phyloP scores from a whole-genome alignment of 306 rosid species.

The Inga oerstediana region DNA sequence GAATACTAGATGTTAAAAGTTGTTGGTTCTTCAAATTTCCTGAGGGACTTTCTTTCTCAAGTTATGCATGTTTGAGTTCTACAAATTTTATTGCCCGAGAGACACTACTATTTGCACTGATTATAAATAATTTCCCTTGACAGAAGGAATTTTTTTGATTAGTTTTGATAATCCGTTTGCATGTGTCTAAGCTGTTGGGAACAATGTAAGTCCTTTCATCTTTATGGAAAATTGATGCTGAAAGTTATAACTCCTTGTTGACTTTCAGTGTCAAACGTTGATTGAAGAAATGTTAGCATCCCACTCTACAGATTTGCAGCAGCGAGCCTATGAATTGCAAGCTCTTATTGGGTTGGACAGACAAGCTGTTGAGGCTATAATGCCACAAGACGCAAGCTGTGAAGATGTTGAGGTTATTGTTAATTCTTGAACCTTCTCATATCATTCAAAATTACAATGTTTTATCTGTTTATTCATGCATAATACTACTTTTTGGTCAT shows the following conservation, averaged over 20 bases:
- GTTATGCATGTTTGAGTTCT: slow-evolving; percentile 13
- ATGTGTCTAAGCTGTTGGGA: not conserved
- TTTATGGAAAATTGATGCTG: slow-evolving; percentile 19
- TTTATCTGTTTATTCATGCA: not conserved
- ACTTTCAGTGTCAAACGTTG: slow-evolving; percentile 74
- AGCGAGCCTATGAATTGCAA: slow-evolving; percentile 92
- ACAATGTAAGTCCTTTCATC: not conserved
- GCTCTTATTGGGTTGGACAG: slow-evolving; percentile 61
- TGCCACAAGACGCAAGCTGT: slow-evolving; percentile 82
- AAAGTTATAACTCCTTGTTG: slow-evolving; percentile 35
- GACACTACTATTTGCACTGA: slow-evolving; percentile 2
- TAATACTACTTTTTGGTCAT: not conserved
- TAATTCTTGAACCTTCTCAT: slow-evolving; percentile 18
- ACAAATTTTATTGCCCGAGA: not conserved
- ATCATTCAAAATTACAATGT: slow-evolving; percentile 1
- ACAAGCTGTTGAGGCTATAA: slow-evolving; percentile 53
- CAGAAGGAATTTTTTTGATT: not conserved
- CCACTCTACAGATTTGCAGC: slow-evolving; percentile 90
- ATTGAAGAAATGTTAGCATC: slow-evolving; percentile 84
- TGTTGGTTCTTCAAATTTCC: slow-evolving; percentile 10
- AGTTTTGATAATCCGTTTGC: not conserved
- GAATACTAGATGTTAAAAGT: slow-evolving; percentile 18
- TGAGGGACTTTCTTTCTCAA: slow-evolving; percentile 14
- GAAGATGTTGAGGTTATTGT: slow-evolving; percentile 78
- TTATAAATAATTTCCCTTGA: slow-evolving; percentile 1